These are phyloP conservation scores for Leccinum arenicola DNA, from an alignment of 768 basidiomycete species.

Conservation along the genomic window DNA sequence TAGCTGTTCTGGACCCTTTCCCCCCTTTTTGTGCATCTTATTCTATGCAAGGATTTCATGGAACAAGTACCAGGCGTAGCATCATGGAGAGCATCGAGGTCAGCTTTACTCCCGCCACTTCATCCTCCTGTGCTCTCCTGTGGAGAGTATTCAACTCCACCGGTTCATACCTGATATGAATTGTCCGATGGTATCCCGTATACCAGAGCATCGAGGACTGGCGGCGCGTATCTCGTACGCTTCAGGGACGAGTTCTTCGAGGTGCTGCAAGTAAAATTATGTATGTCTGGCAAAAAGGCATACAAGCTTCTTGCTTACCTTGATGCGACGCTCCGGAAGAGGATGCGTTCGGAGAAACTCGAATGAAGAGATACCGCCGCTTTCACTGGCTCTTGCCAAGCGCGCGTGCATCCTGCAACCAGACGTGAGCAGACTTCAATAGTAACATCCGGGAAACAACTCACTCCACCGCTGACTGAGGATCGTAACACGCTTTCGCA, in stretches of 20 bases:
- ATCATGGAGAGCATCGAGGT: not conserved
- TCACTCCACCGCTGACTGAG: conserved; percentile 69
- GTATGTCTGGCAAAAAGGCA: not conserved
- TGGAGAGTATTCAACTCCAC: conserved; percentile 5
- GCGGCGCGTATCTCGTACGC: conserved; percentile 52
- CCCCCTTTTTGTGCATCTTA: not conserved
- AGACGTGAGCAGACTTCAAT: not conserved
- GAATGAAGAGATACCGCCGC: conserved; percentile 27
- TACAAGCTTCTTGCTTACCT: conserved; percentile 42
- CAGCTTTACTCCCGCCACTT: not conserved
- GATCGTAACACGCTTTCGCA: conserved; percentile 85
- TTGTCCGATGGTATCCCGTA: conserved; percentile 33
- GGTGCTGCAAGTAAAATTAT: conserved; percentile 33
- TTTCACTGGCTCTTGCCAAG: conserved; percentile 55
- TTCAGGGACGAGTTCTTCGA: conserved; percentile 55
- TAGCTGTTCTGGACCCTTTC: not conserved
- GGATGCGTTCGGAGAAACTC: conserved; percentile 86
- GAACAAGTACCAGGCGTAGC: not conserved
- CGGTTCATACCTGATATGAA: conserved; percentile 19
- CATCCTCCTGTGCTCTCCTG: not conserved
- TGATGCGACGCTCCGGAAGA: conserved; percentile 62
- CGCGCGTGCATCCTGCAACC: conserved; percentile 64
- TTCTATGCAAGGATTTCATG: not conserved
- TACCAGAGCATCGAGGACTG: conserved; percentile 52
- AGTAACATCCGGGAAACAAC: not conserved